A percentile compares a stretch with the other conserved stretches of the same genome.
Evolutionary conservation across 345 rosid genomes (phyloP).

Genomic region (Moricandia arvensis): DNA sequence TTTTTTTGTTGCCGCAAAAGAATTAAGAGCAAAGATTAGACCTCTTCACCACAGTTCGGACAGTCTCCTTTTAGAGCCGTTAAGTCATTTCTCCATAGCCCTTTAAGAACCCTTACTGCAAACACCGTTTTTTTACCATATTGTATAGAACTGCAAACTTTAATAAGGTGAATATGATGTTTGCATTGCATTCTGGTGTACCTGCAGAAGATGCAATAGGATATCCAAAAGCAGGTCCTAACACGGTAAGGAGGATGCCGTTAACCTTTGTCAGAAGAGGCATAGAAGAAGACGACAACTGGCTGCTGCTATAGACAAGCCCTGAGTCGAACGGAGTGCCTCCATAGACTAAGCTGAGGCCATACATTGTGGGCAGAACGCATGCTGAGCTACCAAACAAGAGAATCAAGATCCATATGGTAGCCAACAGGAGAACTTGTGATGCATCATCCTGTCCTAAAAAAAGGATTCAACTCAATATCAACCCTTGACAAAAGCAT

Average conservation of each 20-base stretch:
- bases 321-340: constrained; percentile 51
- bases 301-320: constrained; percentile 34
- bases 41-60: constrained; percentile 99
- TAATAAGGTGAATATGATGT: background rate
- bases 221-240: constrained; percentile 69
- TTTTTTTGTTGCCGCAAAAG: background rate
- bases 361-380: constrained; percentile 58
- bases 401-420: constrained; percentile 83
- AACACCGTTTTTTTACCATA: constrained; percentile 18
- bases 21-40: constrained; percentile 22
- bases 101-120: constrained; percentile 75
- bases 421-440: constrained; percentile 75
- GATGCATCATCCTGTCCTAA: constrained; percentile 98
- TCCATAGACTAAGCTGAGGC: constrained; percentile 55
- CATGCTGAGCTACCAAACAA: constrained; percentile 64
- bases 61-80: constrained; percentile 88
- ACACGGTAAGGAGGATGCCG: constrained; percentile 58
- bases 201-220: constrained; percentile 77
- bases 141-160: background rate
- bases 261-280: constrained; percentile 54
- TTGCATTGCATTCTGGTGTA: background rate
- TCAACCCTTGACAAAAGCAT: constrained; percentile 32
- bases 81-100: constrained; percentile 91
- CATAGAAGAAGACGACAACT: constrained; percentile 25
- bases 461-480: constrained; percentile 66